phyloP scores from a whole-genome alignment of 106 monocot genomes.

The Dendrobium officinale region DNA sequence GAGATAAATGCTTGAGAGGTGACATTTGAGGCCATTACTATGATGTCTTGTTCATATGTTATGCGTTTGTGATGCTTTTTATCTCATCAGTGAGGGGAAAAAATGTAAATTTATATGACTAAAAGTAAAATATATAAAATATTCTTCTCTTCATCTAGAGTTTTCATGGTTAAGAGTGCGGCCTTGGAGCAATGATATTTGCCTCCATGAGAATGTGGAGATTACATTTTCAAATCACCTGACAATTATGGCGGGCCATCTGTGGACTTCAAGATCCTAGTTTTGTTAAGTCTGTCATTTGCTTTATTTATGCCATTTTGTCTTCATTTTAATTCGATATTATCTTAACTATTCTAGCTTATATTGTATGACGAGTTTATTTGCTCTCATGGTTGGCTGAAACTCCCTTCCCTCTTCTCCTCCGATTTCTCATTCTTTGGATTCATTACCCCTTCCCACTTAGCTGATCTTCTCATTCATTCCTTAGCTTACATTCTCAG shows the following conservation, averaged over 20 bases:
- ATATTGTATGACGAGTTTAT: neutral
- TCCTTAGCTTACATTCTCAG: too few relatives aligned
- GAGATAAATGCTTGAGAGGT: neutral
- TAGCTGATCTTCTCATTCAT: too few relatives aligned
- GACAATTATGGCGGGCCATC: neutral
- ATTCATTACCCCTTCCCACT: too few relatives aligned
- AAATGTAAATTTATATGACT: constrained; percentile 1
- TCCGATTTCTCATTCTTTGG: neutral
- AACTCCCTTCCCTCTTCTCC: neutral
- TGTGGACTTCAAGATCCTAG: neutral
- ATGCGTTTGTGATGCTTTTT: neutral
- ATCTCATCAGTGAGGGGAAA: neutral
- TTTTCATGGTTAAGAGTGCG: neutral
- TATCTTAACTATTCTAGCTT: neutral
- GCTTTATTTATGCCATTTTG: neutral
- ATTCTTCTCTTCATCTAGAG: neutral
- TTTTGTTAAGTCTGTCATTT: neutral
- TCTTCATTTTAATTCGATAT: neutral
- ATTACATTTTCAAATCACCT: neutral
- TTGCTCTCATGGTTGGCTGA: neutral
- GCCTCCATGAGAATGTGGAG: neutral
- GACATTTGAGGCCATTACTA: neutral
- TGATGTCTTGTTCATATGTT: neutral
- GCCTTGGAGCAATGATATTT: neutral
- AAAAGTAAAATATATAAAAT: neutral